Percentiles rank a stretch among this genome's conserved stretches.
Conservation (phyloP, 2,329 filamentous ascomycete genomes). For the Simplicillium sp. region DNA sequence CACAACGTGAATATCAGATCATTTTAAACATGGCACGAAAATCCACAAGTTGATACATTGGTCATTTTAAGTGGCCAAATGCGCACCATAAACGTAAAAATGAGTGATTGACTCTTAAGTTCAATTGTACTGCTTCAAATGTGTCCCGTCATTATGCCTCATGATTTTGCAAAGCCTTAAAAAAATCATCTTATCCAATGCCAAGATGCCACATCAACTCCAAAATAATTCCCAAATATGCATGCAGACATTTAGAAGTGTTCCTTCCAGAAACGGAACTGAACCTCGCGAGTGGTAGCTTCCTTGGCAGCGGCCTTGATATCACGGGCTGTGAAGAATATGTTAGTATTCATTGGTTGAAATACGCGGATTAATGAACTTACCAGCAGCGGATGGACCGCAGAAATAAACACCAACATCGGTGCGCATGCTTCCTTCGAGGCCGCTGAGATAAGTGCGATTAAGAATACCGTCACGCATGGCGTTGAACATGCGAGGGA, state of each 20-base stretch:
- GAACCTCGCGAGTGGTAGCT: conserved; percentile 67
- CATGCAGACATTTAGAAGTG: conserved; percentile 49
- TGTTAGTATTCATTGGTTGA: conserved; percentile 20
- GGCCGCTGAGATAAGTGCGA: conserved; percentile 72
- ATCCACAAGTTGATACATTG: no score
- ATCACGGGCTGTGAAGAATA: conserved; percentile 55
- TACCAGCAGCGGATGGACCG: conserved; percentile 65
- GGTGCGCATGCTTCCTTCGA: conserved; percentile 67
- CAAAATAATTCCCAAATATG: background rate
- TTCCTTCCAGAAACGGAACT: conserved; percentile 99
- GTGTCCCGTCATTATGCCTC: no score
- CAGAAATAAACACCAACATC: conserved; percentile 98
- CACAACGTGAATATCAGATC: no score
- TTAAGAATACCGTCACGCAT: conserved; percentile 87
- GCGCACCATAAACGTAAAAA: no score
- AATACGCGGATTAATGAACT: conserved; percentile 11
- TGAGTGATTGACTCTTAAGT: no score
- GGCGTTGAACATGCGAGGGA: conserved; percentile 64
- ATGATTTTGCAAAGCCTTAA: no score
- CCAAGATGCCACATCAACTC: no score
- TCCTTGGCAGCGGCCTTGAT: conserved; percentile 74
- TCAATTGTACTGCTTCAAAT: no score
- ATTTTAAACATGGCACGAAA: no score
- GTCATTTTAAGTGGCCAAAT: no score
- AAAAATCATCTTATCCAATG: no score